Evolutionary conservation across 352 stramenopile species (phyloP).

Genomic region (Globisporangium barbulae): DNA sequence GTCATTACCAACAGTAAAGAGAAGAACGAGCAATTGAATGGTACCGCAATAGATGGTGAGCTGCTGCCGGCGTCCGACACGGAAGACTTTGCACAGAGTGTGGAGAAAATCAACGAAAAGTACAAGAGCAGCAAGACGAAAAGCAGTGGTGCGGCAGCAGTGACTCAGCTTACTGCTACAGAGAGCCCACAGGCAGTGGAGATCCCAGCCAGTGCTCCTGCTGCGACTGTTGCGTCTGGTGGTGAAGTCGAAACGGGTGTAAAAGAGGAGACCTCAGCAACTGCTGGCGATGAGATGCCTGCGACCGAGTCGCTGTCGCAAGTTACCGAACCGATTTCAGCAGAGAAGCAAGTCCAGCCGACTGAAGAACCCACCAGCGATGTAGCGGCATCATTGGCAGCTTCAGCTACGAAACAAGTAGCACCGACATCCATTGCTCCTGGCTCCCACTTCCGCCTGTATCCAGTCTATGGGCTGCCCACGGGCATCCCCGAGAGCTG

Average conservation of each 20-base stretch:
- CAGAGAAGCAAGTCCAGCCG: not conserved
- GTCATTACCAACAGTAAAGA: not conserved
- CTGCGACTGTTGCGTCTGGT: too few species aligned
- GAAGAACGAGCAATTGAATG: not conserved
- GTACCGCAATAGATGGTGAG: constrained; percentile 8
- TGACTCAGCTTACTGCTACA: not conserved
- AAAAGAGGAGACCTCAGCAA: not conserved
- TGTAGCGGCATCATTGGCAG: not conserved
- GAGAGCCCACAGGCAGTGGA: constrained; percentile 10
- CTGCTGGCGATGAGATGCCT: not conserved
- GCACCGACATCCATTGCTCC: not conserved
- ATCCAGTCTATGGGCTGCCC: constrained; percentile 47
- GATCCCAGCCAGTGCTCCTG: not conserved
- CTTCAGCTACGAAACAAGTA: not conserved
- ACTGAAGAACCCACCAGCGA: constrained; percentile 6
- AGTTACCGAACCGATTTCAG: not conserved
- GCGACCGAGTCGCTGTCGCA: not conserved
- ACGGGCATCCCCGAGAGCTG: constrained; percentile 30
- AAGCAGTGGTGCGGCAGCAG: not conserved
- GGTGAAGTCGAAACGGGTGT: not conserved
- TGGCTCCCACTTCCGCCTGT: constrained; percentile 21
- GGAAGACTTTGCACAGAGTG: constrained; percentile 38
- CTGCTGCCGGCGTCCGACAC: constrained; percentile 48
- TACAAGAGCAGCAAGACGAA: constrained; percentile 2
- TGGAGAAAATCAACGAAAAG: constrained; percentile 26